Conservation (phyloP, 495 filamentous ascomycete genomes). For the Aspergillus saccharolyticus region DNA sequence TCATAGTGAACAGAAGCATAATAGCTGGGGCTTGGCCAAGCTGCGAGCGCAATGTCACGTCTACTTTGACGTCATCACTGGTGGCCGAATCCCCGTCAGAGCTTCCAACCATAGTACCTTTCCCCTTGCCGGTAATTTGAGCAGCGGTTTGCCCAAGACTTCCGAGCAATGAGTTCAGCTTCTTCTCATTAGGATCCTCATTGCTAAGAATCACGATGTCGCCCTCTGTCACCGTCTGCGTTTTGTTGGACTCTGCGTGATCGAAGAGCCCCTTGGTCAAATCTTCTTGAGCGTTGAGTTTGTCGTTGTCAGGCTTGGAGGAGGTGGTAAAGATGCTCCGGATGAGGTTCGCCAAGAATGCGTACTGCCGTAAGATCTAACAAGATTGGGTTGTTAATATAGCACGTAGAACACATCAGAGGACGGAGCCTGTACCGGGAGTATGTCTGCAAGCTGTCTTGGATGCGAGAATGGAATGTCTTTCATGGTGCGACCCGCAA, state of each 20-base stretch:
- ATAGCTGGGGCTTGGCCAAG: constrained; percentile 40
- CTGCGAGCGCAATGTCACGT: constrained; percentile 42
- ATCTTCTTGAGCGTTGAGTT: neutral
- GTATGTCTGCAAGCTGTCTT: constrained; percentile 69
- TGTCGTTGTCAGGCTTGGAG: constrained; percentile 14
- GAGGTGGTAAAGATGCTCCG: constrained; percentile 50
- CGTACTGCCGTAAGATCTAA: constrained; percentile 67
- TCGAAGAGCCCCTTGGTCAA: neutral
- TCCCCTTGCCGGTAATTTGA: constrained; percentile 3
- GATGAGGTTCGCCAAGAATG: constrained; percentile 59
- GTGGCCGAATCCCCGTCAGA: neutral
- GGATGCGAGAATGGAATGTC: constrained; percentile 84
- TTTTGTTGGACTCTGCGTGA: neutral
- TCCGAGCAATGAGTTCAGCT: constrained; percentile 28
- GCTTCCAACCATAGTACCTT: constrained; percentile 3
- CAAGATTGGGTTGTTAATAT: neutral
- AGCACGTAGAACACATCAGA: constrained; percentile 1
- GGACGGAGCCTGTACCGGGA: constrained; percentile 46
- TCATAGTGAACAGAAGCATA: constrained; percentile 38
- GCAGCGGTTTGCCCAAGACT: neutral
- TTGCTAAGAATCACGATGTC: constrained; percentile 34
- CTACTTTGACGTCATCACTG: constrained; percentile 34
- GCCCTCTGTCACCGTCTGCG: constrained; percentile 12
- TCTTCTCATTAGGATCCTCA: constrained; percentile 35
- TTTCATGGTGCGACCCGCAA: constrained; percentile 61